Conservation (phyloP, 2,329 filamentous ascomycete species). For the Penicillium vulpinum region DNA sequence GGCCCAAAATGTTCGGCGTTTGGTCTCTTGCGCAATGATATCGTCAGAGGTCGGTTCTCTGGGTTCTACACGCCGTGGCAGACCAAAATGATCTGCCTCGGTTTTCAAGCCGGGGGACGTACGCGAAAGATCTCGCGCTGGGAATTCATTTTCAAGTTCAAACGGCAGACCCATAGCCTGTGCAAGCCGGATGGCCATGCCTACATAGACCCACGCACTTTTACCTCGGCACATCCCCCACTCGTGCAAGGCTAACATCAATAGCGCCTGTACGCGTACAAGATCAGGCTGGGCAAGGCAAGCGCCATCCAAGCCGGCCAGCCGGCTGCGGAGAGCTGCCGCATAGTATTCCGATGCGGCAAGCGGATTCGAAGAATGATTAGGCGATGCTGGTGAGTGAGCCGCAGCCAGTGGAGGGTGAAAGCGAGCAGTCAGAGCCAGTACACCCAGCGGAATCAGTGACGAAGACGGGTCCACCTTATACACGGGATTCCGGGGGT, state of each 20-base stretch:
- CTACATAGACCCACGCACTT: constrained; percentile 54
- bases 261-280: constrained; percentile 53
- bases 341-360: constrained; percentile 58
- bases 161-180: constrained; percentile 49
- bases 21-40: constrained; percentile 56
- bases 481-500: constrained; percentile 30
- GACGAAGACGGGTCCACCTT: constrained; percentile 44
- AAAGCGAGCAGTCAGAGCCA: constrained; percentile 58
- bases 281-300: constrained; percentile 47
- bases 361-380: constrained; percentile 49
- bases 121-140: constrained; percentile 46
- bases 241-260: constrained; percentile 60
- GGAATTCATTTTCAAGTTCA: constrained; percentile 50
- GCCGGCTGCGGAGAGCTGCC: constrained; percentile 50
- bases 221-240: constrained; percentile 57
- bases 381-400: constrained; percentile 48
- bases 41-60: constrained; percentile 46
- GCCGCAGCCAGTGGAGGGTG: constrained; percentile 52
- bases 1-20: constrained; percentile 59
- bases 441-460: constrained; percentile 56
- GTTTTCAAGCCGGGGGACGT: constrained; percentile 37
- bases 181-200: constrained; percentile 48
- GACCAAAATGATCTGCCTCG: constrained; percentile 42
- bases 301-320: constrained; percentile 47
- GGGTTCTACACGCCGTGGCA: constrained; percentile 35